Percentiles rank a stretch among this genome's conserved stretches.
Conservation (phyloP, 192 early-diverging fungal species). For the Gonapodya sp. region DNA sequence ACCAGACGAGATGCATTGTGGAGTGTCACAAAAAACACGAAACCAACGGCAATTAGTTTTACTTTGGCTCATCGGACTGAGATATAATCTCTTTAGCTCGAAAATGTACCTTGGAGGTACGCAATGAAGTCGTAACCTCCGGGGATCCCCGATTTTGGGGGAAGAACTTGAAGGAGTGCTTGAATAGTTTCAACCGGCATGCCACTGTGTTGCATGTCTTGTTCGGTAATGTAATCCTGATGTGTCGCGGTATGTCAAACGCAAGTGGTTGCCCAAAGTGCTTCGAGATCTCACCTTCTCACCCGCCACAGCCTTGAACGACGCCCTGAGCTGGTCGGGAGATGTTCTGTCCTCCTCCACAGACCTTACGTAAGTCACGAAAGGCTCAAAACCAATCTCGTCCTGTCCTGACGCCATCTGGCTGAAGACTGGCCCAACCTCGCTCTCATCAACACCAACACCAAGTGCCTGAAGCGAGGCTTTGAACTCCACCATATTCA, state of each 20-base stretch:
- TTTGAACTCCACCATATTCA: constrained; percentile 7
- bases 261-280: too few species aligned
- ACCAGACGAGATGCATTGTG: too few species aligned
- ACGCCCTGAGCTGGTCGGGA: neutral
- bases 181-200: neutral
- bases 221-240: neutral
- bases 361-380: neutral
- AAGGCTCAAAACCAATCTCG: neutral
- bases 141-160: neutral
- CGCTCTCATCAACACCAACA: neutral
- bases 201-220: neutral
- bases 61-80: too few species aligned
- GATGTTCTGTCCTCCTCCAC: constrained; percentile 5
- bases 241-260: too few species aligned
- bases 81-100: neutral
- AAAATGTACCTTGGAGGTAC: neutral
- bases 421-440: neutral
- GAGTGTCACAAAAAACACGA: too few species aligned
- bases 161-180: neutral
- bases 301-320: constrained; percentile 10
- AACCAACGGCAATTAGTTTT: too few species aligned
- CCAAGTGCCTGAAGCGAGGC: constrained; percentile 1
- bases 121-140: neutral
- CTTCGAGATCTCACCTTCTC: neutral
- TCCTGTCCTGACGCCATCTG: neutral